A percentile compares a stretch with the other conserved stretches of the same genome.
Conservation (phyloP, 306 rosid genomes). For the Oemleria cerasiformis region DNA sequence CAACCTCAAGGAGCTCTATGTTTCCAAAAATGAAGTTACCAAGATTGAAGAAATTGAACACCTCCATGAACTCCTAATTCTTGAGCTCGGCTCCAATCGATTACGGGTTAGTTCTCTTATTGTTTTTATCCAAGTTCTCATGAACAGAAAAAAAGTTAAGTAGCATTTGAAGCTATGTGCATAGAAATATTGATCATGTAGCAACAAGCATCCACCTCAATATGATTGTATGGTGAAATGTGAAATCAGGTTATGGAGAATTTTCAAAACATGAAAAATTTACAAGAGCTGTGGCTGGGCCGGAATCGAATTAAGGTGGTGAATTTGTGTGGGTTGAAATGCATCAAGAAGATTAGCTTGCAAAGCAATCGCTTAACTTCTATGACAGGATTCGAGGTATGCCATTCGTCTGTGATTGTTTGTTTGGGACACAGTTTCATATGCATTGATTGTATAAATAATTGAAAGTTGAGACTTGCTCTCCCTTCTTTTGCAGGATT, state of each 20-base stretch:
- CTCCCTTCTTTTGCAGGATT: slow-evolving; percentile 37
- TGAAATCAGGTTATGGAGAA: slow-evolving; percentile 78
- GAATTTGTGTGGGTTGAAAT: slow-evolving; percentile 73
- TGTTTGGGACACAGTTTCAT: not conserved
- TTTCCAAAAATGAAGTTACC: slow-evolving; percentile 74
- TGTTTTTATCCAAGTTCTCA: not conserved
- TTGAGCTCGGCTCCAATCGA: slow-evolving; percentile 88
- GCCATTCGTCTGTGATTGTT: not conserved
- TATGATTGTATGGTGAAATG: not conserved
- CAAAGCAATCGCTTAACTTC: slow-evolving; percentile 94
- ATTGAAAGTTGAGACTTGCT: not conserved
- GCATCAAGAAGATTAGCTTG: slow-evolving; percentile 84
- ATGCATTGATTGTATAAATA: slow-evolving; percentile 1
- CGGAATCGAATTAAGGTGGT: slow-evolving; percentile 80
- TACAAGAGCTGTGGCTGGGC: slow-evolving; percentile 93
- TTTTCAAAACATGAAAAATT: slow-evolving; percentile 51
- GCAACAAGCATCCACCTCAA: not conserved
- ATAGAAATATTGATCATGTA: not conserved
- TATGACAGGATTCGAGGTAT: slow-evolving; percentile 78
- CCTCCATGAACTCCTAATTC: slow-evolving; percentile 63
- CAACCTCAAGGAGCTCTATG: slow-evolving; percentile 77
- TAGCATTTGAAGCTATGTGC: not conserved
- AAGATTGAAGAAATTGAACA: slow-evolving; percentile 87
- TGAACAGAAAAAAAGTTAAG: not conserved
- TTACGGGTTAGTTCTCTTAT: slow-evolving; percentile 59